phyloP scores from a whole-genome alignment of 495 filamentous ascomycete species.

The Penicillium arizonense region DNA sequence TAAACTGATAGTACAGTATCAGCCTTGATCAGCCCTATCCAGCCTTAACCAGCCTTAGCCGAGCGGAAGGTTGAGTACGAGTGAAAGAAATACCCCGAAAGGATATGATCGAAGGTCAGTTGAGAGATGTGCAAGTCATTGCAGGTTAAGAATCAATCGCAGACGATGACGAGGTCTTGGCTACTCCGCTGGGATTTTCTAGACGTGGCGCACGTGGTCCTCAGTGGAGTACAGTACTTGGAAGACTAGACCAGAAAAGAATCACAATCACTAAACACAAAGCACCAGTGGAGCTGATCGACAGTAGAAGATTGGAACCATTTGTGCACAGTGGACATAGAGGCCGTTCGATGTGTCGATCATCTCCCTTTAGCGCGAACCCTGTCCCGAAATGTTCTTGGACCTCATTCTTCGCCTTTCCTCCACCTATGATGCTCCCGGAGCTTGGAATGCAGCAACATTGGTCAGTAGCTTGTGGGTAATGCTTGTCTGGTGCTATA shows the following conservation, averaged over 20 bases:
- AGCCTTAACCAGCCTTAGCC: conserved; percentile 3
- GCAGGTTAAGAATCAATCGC: conserved; percentile 6
- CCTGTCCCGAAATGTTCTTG: conserved; percentile 9
- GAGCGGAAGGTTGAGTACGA: neutral
- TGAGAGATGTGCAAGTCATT: conserved; percentile 1
- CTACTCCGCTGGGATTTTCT: conserved; percentile 1
- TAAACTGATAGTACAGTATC: neutral
- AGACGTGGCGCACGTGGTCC: neutral
- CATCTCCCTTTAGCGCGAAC: conserved; percentile 23
- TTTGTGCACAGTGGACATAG: conserved; percentile 9
- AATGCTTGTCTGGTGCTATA: conserved; percentile 9
- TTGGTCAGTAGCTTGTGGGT: conserved; percentile 8
- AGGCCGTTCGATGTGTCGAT: conserved; percentile 24
- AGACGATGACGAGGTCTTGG: conserved; percentile 10
- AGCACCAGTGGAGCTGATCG: conserved; percentile 20
- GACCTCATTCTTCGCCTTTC: conserved; percentile 17
- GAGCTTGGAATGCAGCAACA: conserved; percentile 12
- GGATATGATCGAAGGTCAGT: neutral
- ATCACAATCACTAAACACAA: conserved; percentile 9
- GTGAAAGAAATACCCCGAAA: conserved; percentile 7
- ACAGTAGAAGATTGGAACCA: conserved; percentile 17
- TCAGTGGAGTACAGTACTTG: neutral
- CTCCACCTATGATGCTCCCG: conserved; percentile 17
- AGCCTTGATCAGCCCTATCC: neutral
- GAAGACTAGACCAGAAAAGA: neutral